A percentile compares a stretch with the other conserved stretches of the same genome.
Conservation (phyloP, 169 alveolate genomes). For the Eimeria falciformis region DNA sequence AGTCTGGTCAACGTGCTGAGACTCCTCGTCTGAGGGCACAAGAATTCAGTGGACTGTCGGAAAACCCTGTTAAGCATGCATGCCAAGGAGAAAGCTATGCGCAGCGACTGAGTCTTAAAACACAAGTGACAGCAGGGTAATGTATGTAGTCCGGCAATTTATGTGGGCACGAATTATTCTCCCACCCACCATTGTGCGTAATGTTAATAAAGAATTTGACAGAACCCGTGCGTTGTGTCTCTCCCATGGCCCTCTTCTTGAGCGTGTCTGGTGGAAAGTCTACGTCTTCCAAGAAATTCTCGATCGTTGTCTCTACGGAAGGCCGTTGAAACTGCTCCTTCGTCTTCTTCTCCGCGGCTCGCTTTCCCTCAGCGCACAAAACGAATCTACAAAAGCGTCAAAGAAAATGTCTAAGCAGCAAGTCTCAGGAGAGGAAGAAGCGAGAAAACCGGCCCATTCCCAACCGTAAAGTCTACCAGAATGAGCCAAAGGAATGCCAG, state of each 20-base stretch:
- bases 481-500: no score
- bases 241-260: constrained; percentile 66
- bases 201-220: constrained; percentile 69
- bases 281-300: constrained; percentile 58
- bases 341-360: constrained; percentile 76
- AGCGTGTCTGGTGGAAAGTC: constrained; percentile 64
- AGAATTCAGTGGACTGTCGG: not conserved
- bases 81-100: no score
- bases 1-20: constrained; percentile 58
- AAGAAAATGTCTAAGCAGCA: not conserved
- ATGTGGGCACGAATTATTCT: not conserved
- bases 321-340: constrained; percentile 74
- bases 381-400: constrained; percentile 43
- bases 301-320: constrained; percentile 67
- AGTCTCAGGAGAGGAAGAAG: no score
- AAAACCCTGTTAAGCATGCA: not conserved
- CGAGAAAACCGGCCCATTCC: not conserved
- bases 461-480: not conserved
- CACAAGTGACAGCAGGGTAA: no score
- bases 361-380: constrained; percentile 77
- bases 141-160: no score
- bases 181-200: constrained; percentile 64
- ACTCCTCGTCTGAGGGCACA: constrained; percentile 52
- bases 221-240: constrained; percentile 51
- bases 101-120: no score